Evolutionary conservation across 768 basidiomycete genomes (phyloP).

Genomic region (Floccularia luteovirens): DNA sequence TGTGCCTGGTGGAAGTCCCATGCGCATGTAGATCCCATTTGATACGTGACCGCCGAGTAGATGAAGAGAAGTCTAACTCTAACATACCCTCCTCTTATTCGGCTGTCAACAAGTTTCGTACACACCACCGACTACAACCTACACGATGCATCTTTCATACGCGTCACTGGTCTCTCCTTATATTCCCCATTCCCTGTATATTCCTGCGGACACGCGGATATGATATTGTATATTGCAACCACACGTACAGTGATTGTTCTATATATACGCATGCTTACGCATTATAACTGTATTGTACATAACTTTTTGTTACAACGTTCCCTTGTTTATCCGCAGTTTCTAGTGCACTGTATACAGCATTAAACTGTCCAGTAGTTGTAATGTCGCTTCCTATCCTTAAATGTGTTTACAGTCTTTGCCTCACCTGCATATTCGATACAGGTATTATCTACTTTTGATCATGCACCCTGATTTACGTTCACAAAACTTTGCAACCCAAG

Average conservation of each 20-base stretch:
- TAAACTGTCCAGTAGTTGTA: too few species aligned
- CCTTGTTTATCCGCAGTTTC: not conserved
- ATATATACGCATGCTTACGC: not conserved
- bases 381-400: too few species aligned
- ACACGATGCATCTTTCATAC: constrained; percentile 4
- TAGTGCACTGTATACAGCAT: not conserved
- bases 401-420: too few species aligned
- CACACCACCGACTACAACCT: too few species aligned
- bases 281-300: not conserved
- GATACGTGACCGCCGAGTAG: too few species aligned
- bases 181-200: not conserved
- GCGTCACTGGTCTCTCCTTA: constrained; percentile 1
- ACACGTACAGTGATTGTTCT: not conserved
- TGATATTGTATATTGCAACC: constrained; percentile 1
- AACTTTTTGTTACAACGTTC: not conserved
- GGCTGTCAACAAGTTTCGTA: too few species aligned
- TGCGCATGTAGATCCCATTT: constrained; percentile 13
- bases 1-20: constrained; percentile 14
- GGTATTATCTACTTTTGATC: too few species aligned
- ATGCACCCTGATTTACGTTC: too few species aligned
- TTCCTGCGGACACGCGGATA: constrained; percentile 1
- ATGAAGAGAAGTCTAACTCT: too few species aligned
- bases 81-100: too few species aligned
- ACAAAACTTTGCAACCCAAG: too few species aligned
- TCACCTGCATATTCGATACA: too few species aligned